A percentile compares a stretch with the other conserved stretches of the same genome.
Evolutionary conservation across 225 moss, liverwort and hornwort species (phyloP).

Genomic region (Anthoceros angustus): DNA sequence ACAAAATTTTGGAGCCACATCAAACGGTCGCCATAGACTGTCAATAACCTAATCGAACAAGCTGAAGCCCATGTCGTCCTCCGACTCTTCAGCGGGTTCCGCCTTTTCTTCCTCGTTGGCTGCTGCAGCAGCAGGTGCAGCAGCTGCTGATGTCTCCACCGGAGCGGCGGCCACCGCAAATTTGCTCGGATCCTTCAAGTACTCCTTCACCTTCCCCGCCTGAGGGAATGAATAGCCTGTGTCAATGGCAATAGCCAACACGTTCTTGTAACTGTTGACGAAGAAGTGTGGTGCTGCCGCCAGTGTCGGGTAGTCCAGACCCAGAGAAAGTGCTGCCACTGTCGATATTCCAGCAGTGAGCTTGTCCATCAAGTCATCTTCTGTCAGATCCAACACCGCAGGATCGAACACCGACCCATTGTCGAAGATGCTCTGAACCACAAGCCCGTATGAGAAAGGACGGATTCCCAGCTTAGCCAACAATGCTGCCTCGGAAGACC

Average conservation of each 20-base stretch:
- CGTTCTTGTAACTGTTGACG: constrained; percentile 71
- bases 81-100: constrained; percentile 71
- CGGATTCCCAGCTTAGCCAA: constrained; percentile 73
- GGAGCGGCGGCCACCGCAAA: constrained; percentile 43
- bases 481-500: constrained; percentile 78
- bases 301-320: constrained; percentile 55
- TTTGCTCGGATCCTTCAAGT: constrained; percentile 79
- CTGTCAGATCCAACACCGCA: constrained; percentile 59
- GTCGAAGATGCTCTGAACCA: constrained; percentile 74
- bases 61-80: constrained; percentile 79
- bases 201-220: constrained; percentile 77
- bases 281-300: constrained; percentile 86
- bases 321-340: constrained; percentile 69
- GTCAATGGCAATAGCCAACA: constrained; percentile 66
- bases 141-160: constrained; percentile 12
- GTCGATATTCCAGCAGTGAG: constrained; percentile 63
- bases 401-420: constrained; percentile 71
- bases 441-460: constrained; percentile 80
- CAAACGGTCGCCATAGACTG: too few relatives aligned
- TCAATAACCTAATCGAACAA: constrained; percentile 36
- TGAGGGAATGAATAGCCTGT: constrained; percentile 86
- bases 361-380: constrained; percentile 57
- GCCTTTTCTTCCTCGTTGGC: constrained; percentile 29
- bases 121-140: constrained; percentile 22
- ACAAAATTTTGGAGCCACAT: too few relatives aligned